phyloP scores from a whole-genome alignment of 306 rosid genomes.

The Quercus robur region DNA sequence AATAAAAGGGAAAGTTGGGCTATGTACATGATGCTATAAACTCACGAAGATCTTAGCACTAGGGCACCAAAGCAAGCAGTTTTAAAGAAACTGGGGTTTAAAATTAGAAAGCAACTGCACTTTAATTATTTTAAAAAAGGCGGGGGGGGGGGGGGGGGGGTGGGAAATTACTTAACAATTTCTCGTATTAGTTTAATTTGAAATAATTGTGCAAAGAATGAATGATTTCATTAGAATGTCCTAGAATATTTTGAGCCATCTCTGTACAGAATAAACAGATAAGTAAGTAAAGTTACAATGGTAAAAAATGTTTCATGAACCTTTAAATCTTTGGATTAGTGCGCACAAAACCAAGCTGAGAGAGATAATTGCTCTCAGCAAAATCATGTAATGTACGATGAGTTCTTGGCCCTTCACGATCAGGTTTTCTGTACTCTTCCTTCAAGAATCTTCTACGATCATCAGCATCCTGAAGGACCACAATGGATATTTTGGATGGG shows the following conservation, averaged over 20 bases:
- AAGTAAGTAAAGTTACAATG: not conserved
- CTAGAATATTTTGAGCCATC: not conserved
- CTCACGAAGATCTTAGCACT: too few relatives aligned
- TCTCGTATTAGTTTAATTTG: too few relatives aligned
- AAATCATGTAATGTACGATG: conserved; percentile 81
- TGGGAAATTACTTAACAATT: not conserved
- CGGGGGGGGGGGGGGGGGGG: too few relatives aligned
- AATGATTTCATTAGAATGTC: not conserved
- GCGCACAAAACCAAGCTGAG: conserved; percentile 64
- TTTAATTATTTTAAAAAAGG: too few relatives aligned
- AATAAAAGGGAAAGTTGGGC: too few relatives aligned
- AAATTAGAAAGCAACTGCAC: too few relatives aligned
- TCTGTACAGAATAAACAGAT: not conserved
- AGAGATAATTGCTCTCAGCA: conserved; percentile 79
- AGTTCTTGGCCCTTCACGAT: conserved; percentile 59
- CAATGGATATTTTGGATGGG: not conserved
- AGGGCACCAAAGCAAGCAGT: too few relatives aligned
- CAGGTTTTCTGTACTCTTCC: conserved; percentile 48
- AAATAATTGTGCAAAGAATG: not conserved
- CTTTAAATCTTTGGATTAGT: conserved; percentile 39
- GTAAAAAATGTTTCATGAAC: conserved; percentile 26
- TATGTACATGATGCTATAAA: too few relatives aligned
- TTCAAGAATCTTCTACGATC: conserved; percentile 49
- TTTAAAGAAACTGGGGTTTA: too few relatives aligned
- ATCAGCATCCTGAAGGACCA: conserved; percentile 62